Evolutionary conservation across 805 yeast genomes (phyloP).

Genomic region (Suhomyces kilbournensis): DNA sequence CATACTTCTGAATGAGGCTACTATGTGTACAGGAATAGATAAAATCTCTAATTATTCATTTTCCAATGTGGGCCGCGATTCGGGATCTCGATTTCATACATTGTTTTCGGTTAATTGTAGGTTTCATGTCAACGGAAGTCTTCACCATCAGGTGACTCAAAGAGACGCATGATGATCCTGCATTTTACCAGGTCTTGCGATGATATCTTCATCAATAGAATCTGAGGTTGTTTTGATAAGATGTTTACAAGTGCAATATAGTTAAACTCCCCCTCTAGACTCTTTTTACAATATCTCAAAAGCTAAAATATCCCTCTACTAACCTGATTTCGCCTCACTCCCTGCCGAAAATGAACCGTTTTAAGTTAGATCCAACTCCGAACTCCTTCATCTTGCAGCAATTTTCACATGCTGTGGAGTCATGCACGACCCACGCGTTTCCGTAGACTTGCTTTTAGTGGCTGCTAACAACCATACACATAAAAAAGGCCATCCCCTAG

Average conservation of each 20-base stretch:
- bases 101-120: background rate
- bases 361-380: background rate
- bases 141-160: background rate
- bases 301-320: background rate
- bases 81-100: background rate
- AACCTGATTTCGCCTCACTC: background rate
- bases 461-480: conserved; percentile 9
- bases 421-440: conserved; percentile 5
- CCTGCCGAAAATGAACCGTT: background rate
- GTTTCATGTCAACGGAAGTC: background rate
- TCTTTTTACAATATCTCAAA: background rate
- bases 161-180: background rate
- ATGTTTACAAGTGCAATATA: background rate
- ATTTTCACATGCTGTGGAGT: conserved; percentile 1
- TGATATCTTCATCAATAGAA: background rate
- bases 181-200: background rate
- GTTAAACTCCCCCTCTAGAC: background rate
- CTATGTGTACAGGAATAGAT: background rate
- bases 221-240: background rate
- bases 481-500: background rate
- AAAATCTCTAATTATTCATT: background rate
- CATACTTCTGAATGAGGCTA: background rate
- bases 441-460: conserved; percentile 4
- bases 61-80: background rate
- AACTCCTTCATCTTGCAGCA: background rate